Base-by-base conservation (phyloP, 352 stramenopile species). In the Phytophthora hibernalis region DNA sequence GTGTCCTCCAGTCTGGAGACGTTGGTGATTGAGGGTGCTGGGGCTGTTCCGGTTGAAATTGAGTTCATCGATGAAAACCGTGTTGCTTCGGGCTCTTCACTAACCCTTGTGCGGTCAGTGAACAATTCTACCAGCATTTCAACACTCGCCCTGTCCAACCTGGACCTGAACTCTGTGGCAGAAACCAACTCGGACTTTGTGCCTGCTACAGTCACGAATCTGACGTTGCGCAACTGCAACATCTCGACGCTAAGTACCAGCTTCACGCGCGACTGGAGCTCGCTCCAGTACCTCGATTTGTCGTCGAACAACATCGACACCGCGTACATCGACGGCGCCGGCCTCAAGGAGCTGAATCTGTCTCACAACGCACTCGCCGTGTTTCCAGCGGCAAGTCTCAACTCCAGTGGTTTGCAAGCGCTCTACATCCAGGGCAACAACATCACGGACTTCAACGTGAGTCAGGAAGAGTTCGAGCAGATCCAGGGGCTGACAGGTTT, bases 191-290 rank as follows among this genome's bases (percentile, higher is more conserved):
- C 65, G 5, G 37, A 56, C n/a, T 83, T 83, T 26, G 50, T 83
- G 9, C 75, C 75, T 20, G 50, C 42, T n/a, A 68, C 68, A 15
- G 61, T 74, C 40, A 83, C 68, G 28, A 72, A 61, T 24, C 47
- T 81, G 54, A 82, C 72, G 5, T 44, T 90, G 55, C 72, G 57
- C 20, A 76, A 80, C 44, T 87, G 76, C 68, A 87, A 83, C 56
- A 74, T 90, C 20, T 77, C 62, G 20, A 66, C 45, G 37, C 61
- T 84, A 1, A 43, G 51, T 5, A 57, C 20, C 20, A 61, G 61
- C 18, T 86, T 90, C 57, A 65, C 76, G 10, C 50, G 63, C 4
- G 43, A 64, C 13, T 74, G 74, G 59, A 65, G 31, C 22, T 47
- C 35, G 24, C 24, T 89, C 3, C 50, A 70, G 28, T 69, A 69